phyloP scores from a whole-genome alignment of 345 rosid genomes.

The Lumnitzera littorea region DNA sequence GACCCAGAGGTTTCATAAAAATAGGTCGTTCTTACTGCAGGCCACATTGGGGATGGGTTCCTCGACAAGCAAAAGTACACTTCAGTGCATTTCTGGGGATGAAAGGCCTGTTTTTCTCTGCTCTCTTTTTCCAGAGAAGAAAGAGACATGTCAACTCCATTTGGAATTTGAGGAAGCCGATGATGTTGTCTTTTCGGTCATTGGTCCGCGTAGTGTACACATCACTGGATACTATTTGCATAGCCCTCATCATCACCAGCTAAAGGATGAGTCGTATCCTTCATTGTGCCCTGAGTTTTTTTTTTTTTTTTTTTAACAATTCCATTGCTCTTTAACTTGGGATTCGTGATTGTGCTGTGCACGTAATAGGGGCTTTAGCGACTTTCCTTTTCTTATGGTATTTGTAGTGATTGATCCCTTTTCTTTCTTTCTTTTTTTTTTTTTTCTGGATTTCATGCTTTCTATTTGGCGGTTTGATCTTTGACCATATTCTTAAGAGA shows the following conservation, averaged over 20 bases:
- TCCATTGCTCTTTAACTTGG: neutral
- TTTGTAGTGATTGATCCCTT: too few species aligned
- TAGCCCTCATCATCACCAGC: neutral
- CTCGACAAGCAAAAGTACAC: slow-evolving; percentile 24
- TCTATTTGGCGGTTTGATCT: slow-evolving; percentile 1
- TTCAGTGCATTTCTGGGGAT: slow-evolving; percentile 74
- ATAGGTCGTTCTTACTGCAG: slow-evolving; percentile 14
- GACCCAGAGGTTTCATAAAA: neutral
- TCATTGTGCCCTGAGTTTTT: neutral
- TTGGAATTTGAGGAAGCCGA: slow-evolving; percentile 69
- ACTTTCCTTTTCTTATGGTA: too few species aligned
- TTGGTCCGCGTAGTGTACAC: slow-evolving; percentile 64
- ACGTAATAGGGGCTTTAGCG: too few species aligned
- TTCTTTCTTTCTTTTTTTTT: too few species aligned
- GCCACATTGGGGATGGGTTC: slow-evolving; percentile 63
- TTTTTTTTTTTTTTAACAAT: neutral
- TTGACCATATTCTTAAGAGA: slow-evolving; percentile 31
- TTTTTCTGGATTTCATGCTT: neutral
- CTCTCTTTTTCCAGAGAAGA: slow-evolving; percentile 39
- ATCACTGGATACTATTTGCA: slow-evolving; percentile 57
- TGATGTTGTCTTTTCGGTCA: slow-evolving; percentile 62
- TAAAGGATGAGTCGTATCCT: slow-evolving; percentile 65
- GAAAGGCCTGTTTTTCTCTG: slow-evolving; percentile 54
- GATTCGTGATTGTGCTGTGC: neutral
- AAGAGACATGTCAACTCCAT: slow-evolving; percentile 50